Evolutionary conservation across 192 early-diverging fungal species (phyloP), one percentile per base, ranked within the genome.

Genomic region (Coemansia furcata): DNA sequence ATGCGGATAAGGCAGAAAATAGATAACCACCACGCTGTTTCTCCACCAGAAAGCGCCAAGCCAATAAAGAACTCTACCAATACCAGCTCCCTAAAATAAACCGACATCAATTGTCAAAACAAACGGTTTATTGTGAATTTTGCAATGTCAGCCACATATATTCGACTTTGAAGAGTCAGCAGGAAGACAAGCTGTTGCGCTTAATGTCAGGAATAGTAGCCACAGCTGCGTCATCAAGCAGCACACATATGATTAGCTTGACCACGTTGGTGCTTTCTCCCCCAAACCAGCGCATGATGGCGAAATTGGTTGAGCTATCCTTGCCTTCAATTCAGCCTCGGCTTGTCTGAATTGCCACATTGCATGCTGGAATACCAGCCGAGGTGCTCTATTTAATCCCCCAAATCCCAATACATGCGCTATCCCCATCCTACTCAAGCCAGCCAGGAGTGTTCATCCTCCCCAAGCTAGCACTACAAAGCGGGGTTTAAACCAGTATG

Each of bases 401-500:
- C 46, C 46, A 49, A 49, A 49, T 49, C 46, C 46, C 23, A 19
- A 49, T 49, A 21, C 19, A 10, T 49, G 46, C 46, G 54, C 30
- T 57, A 14, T 30, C 17, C 54, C 54, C 30, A 33, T 57, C 30
- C 30, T 57, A 29, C 30, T 57, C 12, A 35, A 17, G 30, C 30
- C 54, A 57, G 30, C 54, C 30, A 57, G 54, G 30, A 21, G 8
- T 9, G 21, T 19, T 7, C 52, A 54, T 32, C 29, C 26, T 57
- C 15, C 30, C 54, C 54, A 33, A 19, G 29, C 11, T 15, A n/a
- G 54, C 54, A 32, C 54, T 32, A 35, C 30, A 32, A 57, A 17
- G 54, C 54, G 30, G 54, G 54, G 54, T 35, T 57, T 57, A n/a
- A 57, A 57, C 54, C 4, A 35, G 54, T 57, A 57, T 35, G 54